Evolutionary conservation across 2,329 filamentous ascomycete genomes (phyloP).

Genomic region (Colletotrichum sublineola): DNA sequence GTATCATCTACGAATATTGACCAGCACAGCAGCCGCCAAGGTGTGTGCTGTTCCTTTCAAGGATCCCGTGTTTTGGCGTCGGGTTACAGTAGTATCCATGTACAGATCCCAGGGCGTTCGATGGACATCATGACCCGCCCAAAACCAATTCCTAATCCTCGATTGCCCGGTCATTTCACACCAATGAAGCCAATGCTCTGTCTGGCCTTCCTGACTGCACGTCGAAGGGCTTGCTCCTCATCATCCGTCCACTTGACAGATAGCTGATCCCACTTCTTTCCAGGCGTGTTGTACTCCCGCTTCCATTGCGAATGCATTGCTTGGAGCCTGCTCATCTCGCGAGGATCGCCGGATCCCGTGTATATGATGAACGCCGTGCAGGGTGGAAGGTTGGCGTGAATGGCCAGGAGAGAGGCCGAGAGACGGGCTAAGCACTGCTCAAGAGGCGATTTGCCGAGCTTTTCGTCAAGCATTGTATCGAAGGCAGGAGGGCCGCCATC

Average conservation of each 20-base stretch:
- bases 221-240: slow-evolving; percentile 73
- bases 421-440: slow-evolving; percentile 62
- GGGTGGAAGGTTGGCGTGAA: slow-evolving; percentile 71
- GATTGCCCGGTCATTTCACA: slow-evolving; percentile 65
- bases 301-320: slow-evolving; percentile 71
- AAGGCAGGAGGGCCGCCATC: slow-evolving; percentile 53
- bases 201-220: slow-evolving; percentile 68
- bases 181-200: slow-evolving; percentile 74
- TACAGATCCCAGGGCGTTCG: neutral
- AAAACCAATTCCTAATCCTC: neutral
- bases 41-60: neutral
- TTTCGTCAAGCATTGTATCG: slow-evolving; percentile 47
- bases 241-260: slow-evolving; percentile 76
- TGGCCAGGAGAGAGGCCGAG: slow-evolving; percentile 63
- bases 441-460: slow-evolving; percentile 51
- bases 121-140: neutral
- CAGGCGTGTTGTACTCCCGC: slow-evolving; percentile 73
- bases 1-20: slow-evolving; percentile 13
- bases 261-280: slow-evolving; percentile 75
- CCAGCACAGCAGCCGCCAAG: neutral
- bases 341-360: slow-evolving; percentile 76
- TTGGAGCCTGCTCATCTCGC: slow-evolving; percentile 73
- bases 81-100: neutral
- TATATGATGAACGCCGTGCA: slow-evolving; percentile 76
- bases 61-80: neutral